Evolutionary conservation across 2,329 filamentous ascomycete genomes (phyloP), one percentile per base, ranked within the genome.

Genomic region (Colletotrichum graminicola): DNA sequence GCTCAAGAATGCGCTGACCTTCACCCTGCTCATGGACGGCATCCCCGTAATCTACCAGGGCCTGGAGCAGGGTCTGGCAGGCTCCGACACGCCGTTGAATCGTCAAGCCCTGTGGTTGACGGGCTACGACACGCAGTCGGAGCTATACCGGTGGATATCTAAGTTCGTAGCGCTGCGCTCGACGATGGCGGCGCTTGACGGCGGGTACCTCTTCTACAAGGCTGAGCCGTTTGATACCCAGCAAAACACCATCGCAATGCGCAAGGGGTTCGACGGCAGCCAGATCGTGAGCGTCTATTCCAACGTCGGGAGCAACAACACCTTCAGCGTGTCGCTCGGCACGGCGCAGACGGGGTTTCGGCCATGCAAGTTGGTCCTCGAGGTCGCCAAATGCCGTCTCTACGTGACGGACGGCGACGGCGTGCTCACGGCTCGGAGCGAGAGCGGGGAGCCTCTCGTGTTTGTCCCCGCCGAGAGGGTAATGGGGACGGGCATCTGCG

Each of bases 21-120:
- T 88, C 75, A 87, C 86, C n/a, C 84, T 92, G 39, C 84, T 92
- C 23, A 82, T 82, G 2, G 84, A 90, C 66, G 90, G 90, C 26
- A 88, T 92, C 49, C 89, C 90, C 1, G 88, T 91, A 66, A 83
- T 92, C 43, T 92, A 92, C 79, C 86, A 91, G 74, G 90, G 90
- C 36, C 88, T 90, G 72, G 90, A 92, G 78, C 90, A 92, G 75
- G 88, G 86, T 71, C 89, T 85, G 76, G 77, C 81, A 2, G 83
- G 82, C n/a, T 82, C 78, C 47, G 80, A 79, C 56, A 87, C 87
- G 11, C 80, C 84, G 0, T 84, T 82, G 62, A 86, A 87, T 75
- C 86, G 88, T n/a, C 88, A 90, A 76, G 87, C 88, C 10, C 81
- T 88, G 52, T 91, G 89, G 89, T 78, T 84, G 14, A 87, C 85